phyloP scores from a whole-genome alignment of 306 rosid species.

The Lablab purpureus region DNA sequence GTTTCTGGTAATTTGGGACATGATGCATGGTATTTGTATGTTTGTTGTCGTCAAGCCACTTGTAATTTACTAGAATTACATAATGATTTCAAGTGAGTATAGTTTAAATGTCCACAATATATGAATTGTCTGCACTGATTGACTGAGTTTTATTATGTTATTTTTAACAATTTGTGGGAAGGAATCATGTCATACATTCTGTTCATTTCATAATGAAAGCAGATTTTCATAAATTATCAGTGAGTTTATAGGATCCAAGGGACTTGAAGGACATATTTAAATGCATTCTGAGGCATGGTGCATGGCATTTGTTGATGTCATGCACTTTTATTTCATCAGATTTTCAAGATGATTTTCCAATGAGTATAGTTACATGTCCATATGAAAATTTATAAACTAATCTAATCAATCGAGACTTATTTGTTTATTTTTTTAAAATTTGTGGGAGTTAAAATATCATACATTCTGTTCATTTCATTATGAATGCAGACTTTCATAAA shows the following conservation, averaged over 20 bases:
- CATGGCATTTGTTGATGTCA: neutral
- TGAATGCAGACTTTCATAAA: neutral
- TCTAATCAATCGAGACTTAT: neutral
- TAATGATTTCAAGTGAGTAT: neutral
- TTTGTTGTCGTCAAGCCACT: neutral
- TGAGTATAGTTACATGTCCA: neutral
- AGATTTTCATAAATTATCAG: slow-evolving; percentile 7
- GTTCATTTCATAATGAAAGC: neutral
- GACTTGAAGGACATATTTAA: neutral
- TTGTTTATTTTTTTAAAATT: neutral
- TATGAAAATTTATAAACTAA: neutral
- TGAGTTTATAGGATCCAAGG: slow-evolving; percentile 4
- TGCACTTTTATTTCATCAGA: neutral
- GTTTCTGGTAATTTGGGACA: neutral
- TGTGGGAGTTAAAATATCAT: neutral
- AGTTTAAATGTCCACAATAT: neutral
- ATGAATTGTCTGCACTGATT: neutral
- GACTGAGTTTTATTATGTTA: neutral
- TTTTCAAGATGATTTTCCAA: neutral
- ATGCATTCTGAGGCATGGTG: neutral
- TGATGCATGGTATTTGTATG: neutral
- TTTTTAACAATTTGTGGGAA: neutral
- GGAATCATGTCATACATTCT: neutral
- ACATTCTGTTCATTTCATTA: slow-evolving; percentile 6
- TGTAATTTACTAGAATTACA: slow-evolving; percentile 1